phyloP scores from a whole-genome alignment of 306 rosid species.

The Hippophae gyantsensis region DNA sequence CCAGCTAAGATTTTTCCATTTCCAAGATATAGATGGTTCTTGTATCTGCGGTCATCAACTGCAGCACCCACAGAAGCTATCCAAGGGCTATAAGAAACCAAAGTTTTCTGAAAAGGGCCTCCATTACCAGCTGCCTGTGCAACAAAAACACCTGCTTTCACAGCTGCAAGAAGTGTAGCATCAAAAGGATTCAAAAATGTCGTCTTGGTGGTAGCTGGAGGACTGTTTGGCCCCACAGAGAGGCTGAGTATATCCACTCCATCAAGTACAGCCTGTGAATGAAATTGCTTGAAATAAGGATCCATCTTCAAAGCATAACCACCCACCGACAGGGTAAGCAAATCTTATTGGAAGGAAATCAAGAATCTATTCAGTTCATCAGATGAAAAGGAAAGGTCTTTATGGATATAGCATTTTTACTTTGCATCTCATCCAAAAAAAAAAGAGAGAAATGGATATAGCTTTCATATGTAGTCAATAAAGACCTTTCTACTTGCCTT shows the following conservation, averaged over 20 bases:
- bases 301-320: neutral
- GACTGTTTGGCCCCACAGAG: slow-evolving; percentile 95
- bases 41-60: slow-evolving; percentile 96
- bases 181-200: slow-evolving; percentile 92
- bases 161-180: slow-evolving; percentile 98
- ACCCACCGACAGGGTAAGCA: neutral
- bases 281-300: slow-evolving; percentile 5
- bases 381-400: too few species aligned
- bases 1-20: slow-evolving; percentile 92
- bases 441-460: too few species aligned
- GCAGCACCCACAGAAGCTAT: slow-evolving; percentile 93
- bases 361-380: too few species aligned
- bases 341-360: too few species aligned
- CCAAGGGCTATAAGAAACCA: slow-evolving; percentile 99
- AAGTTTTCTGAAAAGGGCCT: slow-evolving; percentile 91
- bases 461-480: too few species aligned
- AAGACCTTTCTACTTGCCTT: too few species aligned
- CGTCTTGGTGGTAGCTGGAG: slow-evolving; percentile 80
- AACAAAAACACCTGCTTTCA: slow-evolving; percentile 98
- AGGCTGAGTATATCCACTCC: slow-evolving; percentile 99
- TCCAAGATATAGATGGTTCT: slow-evolving; percentile 86
- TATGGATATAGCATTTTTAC: too few species aligned
- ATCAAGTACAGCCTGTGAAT: slow-evolving; percentile 85
- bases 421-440: too few species aligned
- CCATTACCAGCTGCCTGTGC: slow-evolving; percentile 99